These are phyloP conservation scores for Diaporthe batatas DNA, from an alignment of 2,329 filamentous ascomycete genomes.

Conservation along the genomic window DNA sequence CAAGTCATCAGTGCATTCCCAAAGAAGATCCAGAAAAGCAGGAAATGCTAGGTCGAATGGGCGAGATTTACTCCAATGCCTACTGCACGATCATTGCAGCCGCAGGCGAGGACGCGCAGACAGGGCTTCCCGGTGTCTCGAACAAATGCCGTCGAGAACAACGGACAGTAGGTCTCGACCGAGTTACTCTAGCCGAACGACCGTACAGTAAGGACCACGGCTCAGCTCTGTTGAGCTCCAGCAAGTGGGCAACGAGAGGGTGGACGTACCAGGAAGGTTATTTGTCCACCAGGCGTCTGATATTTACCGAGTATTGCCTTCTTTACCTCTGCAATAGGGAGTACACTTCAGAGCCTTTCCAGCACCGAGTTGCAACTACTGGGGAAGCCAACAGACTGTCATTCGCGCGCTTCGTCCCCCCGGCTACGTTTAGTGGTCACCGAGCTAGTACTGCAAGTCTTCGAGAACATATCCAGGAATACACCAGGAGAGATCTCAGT, in stretches of 20 bases:
- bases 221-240: not conserved
- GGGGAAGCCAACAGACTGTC: not conserved
- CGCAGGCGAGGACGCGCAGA: constrained; percentile 11
- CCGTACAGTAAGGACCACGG: not conserved
- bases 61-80: constrained; percentile 8
- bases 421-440: not conserved
- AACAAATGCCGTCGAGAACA: not conserved
- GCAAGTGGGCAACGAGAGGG: constrained; percentile 14
- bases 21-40: not conserved
- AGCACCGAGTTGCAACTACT: not conserved
- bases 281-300: not conserved
- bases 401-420: not conserved
- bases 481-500: not conserved
- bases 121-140: constrained; percentile 11
- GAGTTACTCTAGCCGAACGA: not conserved
- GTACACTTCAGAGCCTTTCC: not conserved
- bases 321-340: not conserved
- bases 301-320: constrained; percentile 2
- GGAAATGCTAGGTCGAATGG: not conserved
- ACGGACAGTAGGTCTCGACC: not conserved
- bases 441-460: not conserved
- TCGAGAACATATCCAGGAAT: not conserved
- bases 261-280: constrained; percentile 11
- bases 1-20: not conserved
- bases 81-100: constrained; percentile 15